These are phyloP conservation scores for Pythium phragmiticola DNA, from an alignment of 352 stramenopile genomes.

Conservation along the genomic window DNA sequence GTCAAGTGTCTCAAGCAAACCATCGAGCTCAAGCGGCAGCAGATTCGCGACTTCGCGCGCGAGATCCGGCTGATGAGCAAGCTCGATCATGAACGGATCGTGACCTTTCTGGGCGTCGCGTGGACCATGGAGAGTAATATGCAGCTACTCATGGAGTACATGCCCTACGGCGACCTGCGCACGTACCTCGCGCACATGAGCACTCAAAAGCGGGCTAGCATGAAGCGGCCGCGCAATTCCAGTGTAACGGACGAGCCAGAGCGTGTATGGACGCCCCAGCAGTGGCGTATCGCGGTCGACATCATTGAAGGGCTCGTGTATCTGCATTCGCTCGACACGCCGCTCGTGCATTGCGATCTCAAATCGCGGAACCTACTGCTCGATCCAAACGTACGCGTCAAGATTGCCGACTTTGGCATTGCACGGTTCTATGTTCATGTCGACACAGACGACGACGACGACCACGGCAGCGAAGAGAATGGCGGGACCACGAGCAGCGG, in stretches of 20 bases:
- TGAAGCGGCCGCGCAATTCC: neutral
- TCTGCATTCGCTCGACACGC: slow-evolving; percentile 52
- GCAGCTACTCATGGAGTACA: slow-evolving; percentile 34
- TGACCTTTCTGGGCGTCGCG: slow-evolving; percentile 34
- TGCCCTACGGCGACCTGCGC: slow-evolving; percentile 34
- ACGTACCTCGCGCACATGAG: slow-evolving; percentile 25
- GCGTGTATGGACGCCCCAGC: slow-evolving; percentile 11
- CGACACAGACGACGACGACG: slow-evolving; percentile 3
- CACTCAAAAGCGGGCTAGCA: neutral
- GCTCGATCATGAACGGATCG: slow-evolving; percentile 33
- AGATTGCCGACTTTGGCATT: slow-evolving; percentile 70
- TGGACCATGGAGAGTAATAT: slow-evolving; percentile 39
- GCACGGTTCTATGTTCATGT: slow-evolving; percentile 28
- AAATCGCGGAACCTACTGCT: slow-evolving; percentile 72
- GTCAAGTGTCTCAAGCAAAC: slow-evolving; percentile 10
- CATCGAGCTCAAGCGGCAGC: slow-evolving; percentile 15
- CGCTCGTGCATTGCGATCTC: slow-evolving; percentile 69
- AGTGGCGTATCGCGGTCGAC: slow-evolving; percentile 49
- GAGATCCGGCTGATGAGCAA: slow-evolving; percentile 25
- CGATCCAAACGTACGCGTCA: slow-evolving; percentile 51
- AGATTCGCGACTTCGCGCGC: slow-evolving; percentile 22
- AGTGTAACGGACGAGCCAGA: neutral
- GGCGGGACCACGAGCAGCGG: slow-evolving; percentile 1
- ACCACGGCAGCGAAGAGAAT: slow-evolving; percentile 11
- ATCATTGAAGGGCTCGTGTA: slow-evolving; percentile 65